A percentile compares a stretch with the other conserved stretches of the same genome.
Conservation (phyloP, 1,139 yeast genomes). For the Lodderomyces pseudojiufengensis region DNA sequence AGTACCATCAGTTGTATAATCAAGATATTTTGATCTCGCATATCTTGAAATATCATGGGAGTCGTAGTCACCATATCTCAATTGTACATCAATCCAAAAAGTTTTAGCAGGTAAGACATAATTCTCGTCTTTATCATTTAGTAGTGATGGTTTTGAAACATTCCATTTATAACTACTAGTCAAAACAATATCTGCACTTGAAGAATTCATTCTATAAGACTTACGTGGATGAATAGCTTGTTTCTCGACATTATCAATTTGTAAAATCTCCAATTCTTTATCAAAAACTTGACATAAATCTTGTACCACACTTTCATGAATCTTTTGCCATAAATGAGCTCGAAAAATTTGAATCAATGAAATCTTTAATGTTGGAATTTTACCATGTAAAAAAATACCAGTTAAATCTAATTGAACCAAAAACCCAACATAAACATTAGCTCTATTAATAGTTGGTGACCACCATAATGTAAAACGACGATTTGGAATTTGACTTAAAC, state of each 20-base stretch:
- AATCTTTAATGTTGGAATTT: slow-evolving; percentile 93
- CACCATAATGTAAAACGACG: slow-evolving; percentile 98
- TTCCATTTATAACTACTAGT: slow-evolving; percentile 80
- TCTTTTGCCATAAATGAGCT: slow-evolving; percentile 98
- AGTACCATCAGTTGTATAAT: slow-evolving; percentile 84
- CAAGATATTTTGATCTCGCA: slow-evolving; percentile 87
- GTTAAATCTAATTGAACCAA: slow-evolving; percentile 94
- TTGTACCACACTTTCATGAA: slow-evolving; percentile 92
- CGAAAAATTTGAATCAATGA: slow-evolving; percentile 94
- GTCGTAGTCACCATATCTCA: slow-evolving; percentile 95
- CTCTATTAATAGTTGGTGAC: slow-evolving; percentile 98
- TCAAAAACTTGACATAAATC: slow-evolving; percentile 92
- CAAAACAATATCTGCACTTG: slow-evolving; percentile 86
- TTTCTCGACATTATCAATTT: slow-evolving; percentile 82
- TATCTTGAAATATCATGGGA: slow-evolving; percentile 95
- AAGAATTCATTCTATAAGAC: slow-evolving; percentile 94
- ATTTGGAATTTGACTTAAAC: slow-evolving; percentile 95
- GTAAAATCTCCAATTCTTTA: slow-evolving; percentile 77
- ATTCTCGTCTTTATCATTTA: slow-evolving; percentile 59
- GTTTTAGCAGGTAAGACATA: slow-evolving; percentile 59
- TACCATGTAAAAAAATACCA: slow-evolving; percentile 95
- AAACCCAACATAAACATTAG: slow-evolving; percentile 97
- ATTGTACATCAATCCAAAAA: slow-evolving; percentile 93
- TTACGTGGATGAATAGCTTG: slow-evolving; percentile 96
- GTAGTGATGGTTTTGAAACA: slow-evolving; percentile 75